Base-by-base conservation (phyloP, 352 stramenopile species). In the Phytophthora crassamura region DNA sequence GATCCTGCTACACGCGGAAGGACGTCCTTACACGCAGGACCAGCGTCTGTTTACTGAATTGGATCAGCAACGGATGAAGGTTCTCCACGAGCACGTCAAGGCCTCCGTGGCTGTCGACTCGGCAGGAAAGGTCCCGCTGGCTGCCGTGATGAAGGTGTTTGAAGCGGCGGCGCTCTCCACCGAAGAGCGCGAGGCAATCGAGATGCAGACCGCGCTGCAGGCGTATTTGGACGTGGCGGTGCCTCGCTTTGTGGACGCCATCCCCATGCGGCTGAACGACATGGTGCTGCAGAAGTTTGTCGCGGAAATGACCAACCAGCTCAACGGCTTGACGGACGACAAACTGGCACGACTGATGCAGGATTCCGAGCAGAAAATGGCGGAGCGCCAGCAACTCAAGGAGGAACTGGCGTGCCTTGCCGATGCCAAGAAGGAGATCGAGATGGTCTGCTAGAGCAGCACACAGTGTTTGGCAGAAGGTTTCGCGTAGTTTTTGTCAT, bases 1-100 rank as follows among this genome's bases (percentile, higher is more conserved):
- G 7, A 50, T 32, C 0, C 38, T 80, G n/a, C 48, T 84, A 4
- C 53, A 38, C 2, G 48, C 56, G 12, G 69, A 84, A 64, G 40
- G 64, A 1, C 73, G 73, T 10, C 73, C 73, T 15, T 82, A 78
- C 39, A 84, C 69, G 2, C 76, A 85, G 47, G 67, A 80, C 39
- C 28, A 43, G 5, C 46, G 66, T n/a, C 59, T 85, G 28, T 78
- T 78, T 47, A n/a, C 36, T 0, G 49, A 72, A 7, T 38, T 78
- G 18, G 65, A 71, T 34, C 14, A 63, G 9, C 51, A 69, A 42
- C 61, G 72, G 0, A 12, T 66, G 33, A 20, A 38, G 22, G 28
- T 41, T 12, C 35, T 78, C 25, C 40, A 75, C 12, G 40, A 70
- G 32, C 28, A 75, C 2, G 20, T 79, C 1, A 52, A 63, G 3